phyloP scores from a whole-genome alignment of 306 rosid species.

The Comarum palustre region DNA sequence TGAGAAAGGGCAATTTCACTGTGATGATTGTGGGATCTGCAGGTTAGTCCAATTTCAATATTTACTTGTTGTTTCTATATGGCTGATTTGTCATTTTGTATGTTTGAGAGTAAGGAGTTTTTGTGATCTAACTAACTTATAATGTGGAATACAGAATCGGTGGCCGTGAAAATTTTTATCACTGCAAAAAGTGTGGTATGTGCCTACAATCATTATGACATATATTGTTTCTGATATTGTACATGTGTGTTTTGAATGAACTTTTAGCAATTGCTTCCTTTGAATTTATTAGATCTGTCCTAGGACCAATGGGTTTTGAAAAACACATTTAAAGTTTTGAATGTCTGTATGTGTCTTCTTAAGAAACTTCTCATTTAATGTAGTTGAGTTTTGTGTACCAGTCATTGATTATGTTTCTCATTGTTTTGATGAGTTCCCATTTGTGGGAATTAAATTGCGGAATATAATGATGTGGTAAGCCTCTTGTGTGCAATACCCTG shows the following conservation, averaged over 20 bases:
- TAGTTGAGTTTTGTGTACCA: background rate
- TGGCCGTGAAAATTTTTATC: conserved; percentile 75
- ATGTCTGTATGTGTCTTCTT: background rate
- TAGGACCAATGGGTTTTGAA: background rate
- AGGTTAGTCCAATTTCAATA: conserved; percentile 44
- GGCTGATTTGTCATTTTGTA: conserved; percentile 8
- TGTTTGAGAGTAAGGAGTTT: conserved; percentile 24
- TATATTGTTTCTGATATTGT: background rate
- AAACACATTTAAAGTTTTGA: background rate
- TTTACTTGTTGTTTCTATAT: background rate
- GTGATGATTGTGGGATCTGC: conserved; percentile 96
- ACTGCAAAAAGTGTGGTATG: conserved; percentile 95
- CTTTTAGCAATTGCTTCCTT: background rate
- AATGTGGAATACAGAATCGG: conserved; percentile 62
- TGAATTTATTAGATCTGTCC: background rate
- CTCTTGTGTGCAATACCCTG: background rate
- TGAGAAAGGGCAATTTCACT: conserved; percentile 76
- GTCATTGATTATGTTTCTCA: background rate
- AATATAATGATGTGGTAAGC: background rate
- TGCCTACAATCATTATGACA: conserved; percentile 20
- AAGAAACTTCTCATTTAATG: background rate
- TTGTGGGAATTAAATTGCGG: background rate
- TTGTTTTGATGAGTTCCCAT: background rate
- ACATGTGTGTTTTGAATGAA: background rate
- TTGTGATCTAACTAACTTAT: conserved; percentile 23